Evolutionary conservation across 1,284 basidiomycete genomes (phyloP).

Genomic region (Macrocystidia cucumis): DNA sequence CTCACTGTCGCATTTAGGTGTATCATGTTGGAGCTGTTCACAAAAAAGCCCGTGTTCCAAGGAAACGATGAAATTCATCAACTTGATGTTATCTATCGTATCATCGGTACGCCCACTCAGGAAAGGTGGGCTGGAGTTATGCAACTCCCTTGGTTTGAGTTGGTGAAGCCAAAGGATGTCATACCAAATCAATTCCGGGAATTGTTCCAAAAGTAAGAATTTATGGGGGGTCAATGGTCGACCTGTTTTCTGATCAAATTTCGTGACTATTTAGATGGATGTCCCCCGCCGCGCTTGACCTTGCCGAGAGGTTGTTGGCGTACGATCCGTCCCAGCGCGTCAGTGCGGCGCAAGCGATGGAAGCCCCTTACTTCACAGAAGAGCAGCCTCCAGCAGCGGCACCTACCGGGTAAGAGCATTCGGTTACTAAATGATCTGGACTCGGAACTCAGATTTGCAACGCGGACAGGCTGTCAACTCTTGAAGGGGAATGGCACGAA

Average conservation of each 20-base stretch:
- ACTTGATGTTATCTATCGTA: constrained; percentile 85
- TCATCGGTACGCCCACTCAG: constrained; percentile 85
- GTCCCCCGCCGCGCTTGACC: constrained; percentile 74
- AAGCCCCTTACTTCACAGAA: constrained; percentile 74
- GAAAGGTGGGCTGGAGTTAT: constrained; percentile 79
- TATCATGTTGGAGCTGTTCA: constrained; percentile 97
- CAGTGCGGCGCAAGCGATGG: constrained; percentile 75
- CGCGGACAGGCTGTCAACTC: constrained; percentile 49
- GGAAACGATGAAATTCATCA: constrained; percentile 97
- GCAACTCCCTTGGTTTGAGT: constrained; percentile 94
- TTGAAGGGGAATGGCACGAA: constrained; percentile 94
- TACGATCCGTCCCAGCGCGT: constrained; percentile 80
- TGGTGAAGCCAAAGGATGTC: constrained; percentile 82
- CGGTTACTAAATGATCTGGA: constrained; percentile 3
- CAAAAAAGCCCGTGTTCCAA: constrained; percentile 91
- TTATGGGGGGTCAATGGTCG: constrained; percentile 2
- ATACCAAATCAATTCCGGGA: constrained; percentile 71
- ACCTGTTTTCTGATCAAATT: constrained; percentile 2
- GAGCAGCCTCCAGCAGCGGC: constrained; percentile 71
- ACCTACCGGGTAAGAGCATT: constrained; percentile 67
- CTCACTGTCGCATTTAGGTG: constrained; percentile 47
- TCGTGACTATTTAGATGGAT: constrained; percentile 53
- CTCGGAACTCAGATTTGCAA: constrained; percentile 11
- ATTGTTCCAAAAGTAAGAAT: constrained; percentile 68
- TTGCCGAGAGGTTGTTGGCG: constrained; percentile 78